Evolutionary conservation across 495 filamentous ascomycete species (phyloP).

Genomic region (Talaromyces ruber): DNA sequence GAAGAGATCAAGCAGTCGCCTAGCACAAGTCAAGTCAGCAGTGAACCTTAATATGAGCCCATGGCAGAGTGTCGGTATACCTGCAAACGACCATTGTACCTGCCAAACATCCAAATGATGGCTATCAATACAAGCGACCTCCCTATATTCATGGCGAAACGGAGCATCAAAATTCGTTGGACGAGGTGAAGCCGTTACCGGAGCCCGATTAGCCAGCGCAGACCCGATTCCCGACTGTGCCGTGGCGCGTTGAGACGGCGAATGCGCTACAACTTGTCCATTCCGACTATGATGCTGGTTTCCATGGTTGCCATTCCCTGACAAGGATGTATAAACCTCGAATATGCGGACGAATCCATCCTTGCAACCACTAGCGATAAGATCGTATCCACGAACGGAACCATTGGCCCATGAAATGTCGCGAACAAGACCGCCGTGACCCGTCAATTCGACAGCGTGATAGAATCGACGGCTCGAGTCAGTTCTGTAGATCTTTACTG

Average conservation of each 20-base stretch:
- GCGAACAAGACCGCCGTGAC: constrained; percentile 68
- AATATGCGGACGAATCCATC: constrained; percentile 85
- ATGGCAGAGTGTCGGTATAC: constrained; percentile 13
- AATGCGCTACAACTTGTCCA: constrained; percentile 20
- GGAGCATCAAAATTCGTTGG: constrained; percentile 23
- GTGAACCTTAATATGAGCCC: not conserved
- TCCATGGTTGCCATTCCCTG: constrained; percentile 17
- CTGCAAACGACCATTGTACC: constrained; percentile 40
- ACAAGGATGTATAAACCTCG: constrained; percentile 52
- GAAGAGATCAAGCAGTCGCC: constrained; percentile 42
- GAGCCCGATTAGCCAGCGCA: constrained; percentile 36
- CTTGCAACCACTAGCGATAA: constrained; percentile 85
- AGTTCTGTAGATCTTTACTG: constrained; percentile 71
- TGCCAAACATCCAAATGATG: constrained; percentile 43
- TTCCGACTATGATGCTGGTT: constrained; percentile 19
- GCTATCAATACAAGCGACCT: constrained; percentile 39
- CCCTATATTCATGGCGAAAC: constrained; percentile 37
- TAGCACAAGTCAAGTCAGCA: constrained; percentile 9
- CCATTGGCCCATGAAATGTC: constrained; percentile 91
- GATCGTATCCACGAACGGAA: constrained; percentile 75
- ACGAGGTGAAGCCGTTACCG: constrained; percentile 22
- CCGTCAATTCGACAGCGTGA: constrained; percentile 61
- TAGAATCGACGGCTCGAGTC: constrained; percentile 64
- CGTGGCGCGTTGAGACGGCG: constrained; percentile 27
- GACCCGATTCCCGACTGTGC: constrained; percentile 43